Percentiles rank a stretch among this genome's conserved stretches.
Evolutionary conservation across 2,329 filamentous ascomycete species (phyloP).

Genomic region (Nothophoma quercina): DNA sequence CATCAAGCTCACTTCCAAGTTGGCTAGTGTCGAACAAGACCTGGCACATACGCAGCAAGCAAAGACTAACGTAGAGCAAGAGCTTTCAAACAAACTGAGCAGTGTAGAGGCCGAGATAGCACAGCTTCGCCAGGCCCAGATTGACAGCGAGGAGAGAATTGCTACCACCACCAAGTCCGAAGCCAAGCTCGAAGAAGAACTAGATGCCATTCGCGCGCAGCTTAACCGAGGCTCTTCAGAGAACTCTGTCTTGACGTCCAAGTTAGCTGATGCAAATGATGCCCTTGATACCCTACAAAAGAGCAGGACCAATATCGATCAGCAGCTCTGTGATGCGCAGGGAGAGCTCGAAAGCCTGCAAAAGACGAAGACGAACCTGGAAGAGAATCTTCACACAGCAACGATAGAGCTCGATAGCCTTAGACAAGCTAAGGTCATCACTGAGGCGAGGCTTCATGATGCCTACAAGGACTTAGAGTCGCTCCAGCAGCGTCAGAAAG

Average conservation of each 20-base stretch:
- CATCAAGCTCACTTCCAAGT: neutral
- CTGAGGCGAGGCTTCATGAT: neutral
- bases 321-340: conserved; percentile 22
- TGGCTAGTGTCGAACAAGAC: neutral
- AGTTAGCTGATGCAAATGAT: neutral
- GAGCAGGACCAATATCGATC: conserved; percentile 20
- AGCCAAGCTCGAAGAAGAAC: conserved; percentile 2
- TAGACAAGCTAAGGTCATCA: neutral
- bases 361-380: conserved; percentile 19
- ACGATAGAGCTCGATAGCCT: neutral
- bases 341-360: conserved; percentile 26
- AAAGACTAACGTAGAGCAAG: neutral
- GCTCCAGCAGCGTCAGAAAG: conserved; percentile 3
- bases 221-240: neutral
- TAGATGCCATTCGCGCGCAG: neutral
- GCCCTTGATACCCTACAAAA: neutral
- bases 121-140: conserved; percentile 21
- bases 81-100: conserved; percentile 19
- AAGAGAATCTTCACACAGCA: neutral
- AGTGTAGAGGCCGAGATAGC: conserved; percentile 26
- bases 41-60: neutral
- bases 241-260: neutral
- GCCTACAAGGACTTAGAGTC: neutral
- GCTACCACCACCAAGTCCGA: neutral
- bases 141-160: conserved; percentile 12